phyloP scores from a whole-genome alignment of 345 rosid species.

The Citrus trifoliata region DNA sequence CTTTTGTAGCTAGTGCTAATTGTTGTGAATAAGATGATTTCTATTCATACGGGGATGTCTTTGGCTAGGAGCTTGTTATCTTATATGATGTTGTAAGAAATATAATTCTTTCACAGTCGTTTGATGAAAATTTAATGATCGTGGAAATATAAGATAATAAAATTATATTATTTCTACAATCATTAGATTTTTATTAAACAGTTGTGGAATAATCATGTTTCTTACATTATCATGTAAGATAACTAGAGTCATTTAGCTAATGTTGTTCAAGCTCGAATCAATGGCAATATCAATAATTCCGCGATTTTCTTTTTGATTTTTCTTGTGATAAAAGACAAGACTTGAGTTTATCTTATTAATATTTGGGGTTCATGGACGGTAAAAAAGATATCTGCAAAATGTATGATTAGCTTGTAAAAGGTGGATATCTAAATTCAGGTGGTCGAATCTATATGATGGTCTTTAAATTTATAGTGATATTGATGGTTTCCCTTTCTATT shows the following conservation, averaged over 20 bases:
- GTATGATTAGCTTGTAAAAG: background rate
- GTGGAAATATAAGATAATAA: too few relatives aligned
- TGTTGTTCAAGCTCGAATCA: background rate
- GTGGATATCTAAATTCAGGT: background rate
- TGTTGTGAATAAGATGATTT: background rate
- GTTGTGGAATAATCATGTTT: accelerated
- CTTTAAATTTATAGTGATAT: background rate
- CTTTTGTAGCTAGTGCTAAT: background rate
- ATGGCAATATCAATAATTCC: background rate
- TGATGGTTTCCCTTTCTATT: background rate
- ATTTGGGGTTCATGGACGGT: background rate
- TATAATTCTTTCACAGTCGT: accelerated
- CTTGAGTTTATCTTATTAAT: background rate
- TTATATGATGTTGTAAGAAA: too few relatives aligned
- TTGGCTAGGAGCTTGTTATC: too few relatives aligned
- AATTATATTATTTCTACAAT: too few relatives aligned
- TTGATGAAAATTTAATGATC: too few relatives aligned
- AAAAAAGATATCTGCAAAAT: background rate
- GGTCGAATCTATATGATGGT: background rate
- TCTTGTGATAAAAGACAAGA: background rate
- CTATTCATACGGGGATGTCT: background rate
- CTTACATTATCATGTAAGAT: too few relatives aligned
- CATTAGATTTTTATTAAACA: accelerated
- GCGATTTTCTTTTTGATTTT: background rate
- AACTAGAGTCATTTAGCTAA: too few relatives aligned